These are phyloP conservation scores for Fraxinus americana DNA, from an alignment of 257 asterid genomes.

Conservation along the genomic window DNA sequence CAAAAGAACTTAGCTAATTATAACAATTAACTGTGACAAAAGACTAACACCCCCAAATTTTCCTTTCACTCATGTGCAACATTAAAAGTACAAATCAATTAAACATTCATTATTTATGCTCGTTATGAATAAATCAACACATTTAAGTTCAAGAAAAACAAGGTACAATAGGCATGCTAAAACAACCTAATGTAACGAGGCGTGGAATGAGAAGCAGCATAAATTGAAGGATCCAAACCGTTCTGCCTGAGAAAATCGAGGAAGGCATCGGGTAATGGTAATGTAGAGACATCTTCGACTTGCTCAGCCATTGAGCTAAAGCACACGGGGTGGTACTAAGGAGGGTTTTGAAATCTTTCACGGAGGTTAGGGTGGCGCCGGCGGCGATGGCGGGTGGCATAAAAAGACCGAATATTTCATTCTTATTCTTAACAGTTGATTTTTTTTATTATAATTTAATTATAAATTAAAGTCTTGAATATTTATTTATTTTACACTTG, in stretches of 20 bases:
- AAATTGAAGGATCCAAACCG: constrained; percentile 80
- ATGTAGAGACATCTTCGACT: constrained; percentile 31
- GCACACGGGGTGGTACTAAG: too few species aligned
- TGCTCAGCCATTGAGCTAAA: constrained; percentile 4
- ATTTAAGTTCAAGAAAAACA: constrained; percentile 10
- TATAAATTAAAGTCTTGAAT: too few species aligned
- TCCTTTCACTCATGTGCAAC: constrained; percentile 1
- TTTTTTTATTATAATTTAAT: too few species aligned
- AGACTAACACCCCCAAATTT: not conserved
- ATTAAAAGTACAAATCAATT: constrained; percentile 5
- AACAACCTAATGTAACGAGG: constrained; percentile 91
- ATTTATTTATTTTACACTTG: too few species aligned
- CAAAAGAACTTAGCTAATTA: constrained; percentile 17
- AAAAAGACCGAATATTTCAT: too few species aligned
- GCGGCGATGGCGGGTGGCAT: not conserved
- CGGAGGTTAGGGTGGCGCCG: not conserved
- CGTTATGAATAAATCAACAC: not conserved
- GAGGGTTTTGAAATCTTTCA: not conserved
- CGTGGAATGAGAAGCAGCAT: constrained; percentile 50
- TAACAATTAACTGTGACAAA: constrained; percentile 10
- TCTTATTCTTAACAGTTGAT: too few species aligned
- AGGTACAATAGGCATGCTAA: not conserved
- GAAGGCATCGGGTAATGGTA: constrained; percentile 74
- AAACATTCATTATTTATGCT: not conserved
- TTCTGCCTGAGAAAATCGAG: constrained; percentile 68